Evolutionary conservation across 2,329 filamentous ascomycete species (phyloP).

Genomic region (Fusarium ambrosium): DNA sequence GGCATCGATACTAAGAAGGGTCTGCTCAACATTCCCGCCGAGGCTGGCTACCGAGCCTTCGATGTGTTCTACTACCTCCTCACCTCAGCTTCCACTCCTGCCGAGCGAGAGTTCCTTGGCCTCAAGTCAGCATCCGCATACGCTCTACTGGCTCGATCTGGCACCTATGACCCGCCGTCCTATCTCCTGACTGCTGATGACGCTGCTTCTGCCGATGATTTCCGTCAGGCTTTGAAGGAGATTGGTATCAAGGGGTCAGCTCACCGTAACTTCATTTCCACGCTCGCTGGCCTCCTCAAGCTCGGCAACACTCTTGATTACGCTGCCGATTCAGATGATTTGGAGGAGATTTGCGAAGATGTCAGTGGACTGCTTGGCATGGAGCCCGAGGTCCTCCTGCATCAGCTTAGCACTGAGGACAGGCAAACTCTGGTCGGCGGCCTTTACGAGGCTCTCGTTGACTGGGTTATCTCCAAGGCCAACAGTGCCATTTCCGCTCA

Average conservation of each 20-base stretch:
- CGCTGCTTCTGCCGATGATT: slow-evolving; percentile 92
- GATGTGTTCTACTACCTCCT: slow-evolving; percentile 98
- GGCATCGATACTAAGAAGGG: slow-evolving; percentile 89
- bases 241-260: slow-evolving; percentile 93
- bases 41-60: slow-evolving; percentile 90
- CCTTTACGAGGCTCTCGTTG: slow-evolving; percentile 92
- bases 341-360: slow-evolving; percentile 92
- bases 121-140: slow-evolving; percentile 85
- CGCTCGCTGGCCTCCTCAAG: slow-evolving; percentile 88
- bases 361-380: slow-evolving; percentile 88
- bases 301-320: slow-evolving; percentile 92
- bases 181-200: slow-evolving; percentile 96
- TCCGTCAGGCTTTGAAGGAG: slow-evolving; percentile 85
- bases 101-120: slow-evolving; percentile 89
- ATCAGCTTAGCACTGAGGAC: slow-evolving; percentile 86
- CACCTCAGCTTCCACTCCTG: slow-evolving; percentile 88
- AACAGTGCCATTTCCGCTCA: slow-evolving; percentile 87
- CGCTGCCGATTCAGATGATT: slow-evolving; percentile 82
- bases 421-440: slow-evolving; percentile 85
- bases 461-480: slow-evolving; percentile 92
- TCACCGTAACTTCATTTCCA: slow-evolving; percentile 86
- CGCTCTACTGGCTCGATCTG: slow-evolving; percentile 82
- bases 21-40: slow-evolving; percentile 82
- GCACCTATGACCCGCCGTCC: slow-evolving; percentile 86
- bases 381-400: slow-evolving; percentile 84